phyloP scores from a whole-genome alignment of 352 stramenopile genomes.

The Phytophthora constricta region DNA sequence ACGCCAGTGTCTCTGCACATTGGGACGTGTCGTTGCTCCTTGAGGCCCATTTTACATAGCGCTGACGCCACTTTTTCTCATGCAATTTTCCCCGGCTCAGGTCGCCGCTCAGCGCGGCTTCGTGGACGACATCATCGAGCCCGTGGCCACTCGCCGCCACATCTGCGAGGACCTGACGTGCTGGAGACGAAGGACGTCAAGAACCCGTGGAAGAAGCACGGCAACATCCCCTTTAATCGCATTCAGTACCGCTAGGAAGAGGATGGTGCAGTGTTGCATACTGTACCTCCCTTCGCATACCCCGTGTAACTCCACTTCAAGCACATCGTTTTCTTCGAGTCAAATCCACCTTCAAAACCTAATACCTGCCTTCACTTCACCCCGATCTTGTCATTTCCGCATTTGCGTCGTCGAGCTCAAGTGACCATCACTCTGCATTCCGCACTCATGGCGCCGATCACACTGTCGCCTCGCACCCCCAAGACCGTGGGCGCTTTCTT shows the following conservation, averaged over 20 bases:
- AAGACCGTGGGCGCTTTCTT: constrained; percentile 84
- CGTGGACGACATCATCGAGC: constrained; percentile 98
- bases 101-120: constrained; percentile 96
- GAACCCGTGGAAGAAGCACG: constrained; percentile 96
- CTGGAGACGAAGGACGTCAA: constrained; percentile 94
- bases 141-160: constrained; percentile 90
- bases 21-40: constrained; percentile 13
- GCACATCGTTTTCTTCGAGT: background rate
- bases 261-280: too few relatives aligned
- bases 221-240: constrained; percentile 97
- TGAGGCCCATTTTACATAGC: constrained; percentile 1
- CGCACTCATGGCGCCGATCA: constrained; percentile 46
- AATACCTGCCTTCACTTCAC: background rate
- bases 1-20: constrained; percentile 18
- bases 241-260: too few relatives aligned
- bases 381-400: constrained; percentile 34
- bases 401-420: constrained; percentile 28
- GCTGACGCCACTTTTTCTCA: constrained; percentile 13
- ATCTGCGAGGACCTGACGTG: constrained; percentile 97
- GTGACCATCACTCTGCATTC: constrained; percentile 34
- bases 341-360: background rate
- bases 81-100: too few relatives aligned
- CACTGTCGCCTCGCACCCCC: constrained; percentile 59
- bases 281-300: constrained; percentile 2
- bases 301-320: constrained; percentile 3